Conservation (phyloP, 768 basidiomycete species). For the Leccinum ochraceum region DNA sequence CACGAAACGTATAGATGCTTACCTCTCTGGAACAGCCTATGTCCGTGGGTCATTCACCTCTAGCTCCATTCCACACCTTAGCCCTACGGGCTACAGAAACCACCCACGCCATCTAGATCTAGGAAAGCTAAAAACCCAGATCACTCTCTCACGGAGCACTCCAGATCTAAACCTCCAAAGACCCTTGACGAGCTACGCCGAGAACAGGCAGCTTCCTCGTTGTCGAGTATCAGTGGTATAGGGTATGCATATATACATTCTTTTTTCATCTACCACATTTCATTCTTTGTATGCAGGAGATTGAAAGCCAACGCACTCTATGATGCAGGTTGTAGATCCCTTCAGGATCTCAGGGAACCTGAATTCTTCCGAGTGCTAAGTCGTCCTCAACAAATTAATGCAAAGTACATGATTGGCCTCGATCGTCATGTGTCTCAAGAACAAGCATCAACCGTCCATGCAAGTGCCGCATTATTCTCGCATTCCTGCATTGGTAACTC, state of each 20-base stretch:
- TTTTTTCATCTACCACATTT: neutral
- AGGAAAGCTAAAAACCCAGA: constrained; percentile 2
- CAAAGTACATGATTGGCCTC: constrained; percentile 44
- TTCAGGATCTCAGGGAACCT: constrained; percentile 43
- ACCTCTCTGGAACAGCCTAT: constrained; percentile 33
- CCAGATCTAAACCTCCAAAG: constrained; percentile 10
- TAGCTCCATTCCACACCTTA: constrained; percentile 1
- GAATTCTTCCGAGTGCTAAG: constrained; percentile 42
- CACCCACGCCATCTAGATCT: constrained; percentile 8
- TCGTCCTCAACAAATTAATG: constrained; percentile 37
- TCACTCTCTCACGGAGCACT: constrained; percentile 7
- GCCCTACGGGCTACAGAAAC: constrained; percentile 16
- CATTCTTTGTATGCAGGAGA: constrained; percentile 10
- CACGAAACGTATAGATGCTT: constrained; percentile 46
- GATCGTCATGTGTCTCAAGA: constrained; percentile 36
- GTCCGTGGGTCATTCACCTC: constrained; percentile 34
- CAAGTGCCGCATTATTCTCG: constrained; percentile 28
- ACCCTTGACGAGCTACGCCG: constrained; percentile 30
- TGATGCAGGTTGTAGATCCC: constrained; percentile 47
- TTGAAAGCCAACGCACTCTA: constrained; percentile 45
- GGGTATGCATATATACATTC: constrained; percentile 41
- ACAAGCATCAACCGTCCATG: constrained; percentile 49
- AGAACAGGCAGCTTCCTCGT: constrained; percentile 30
- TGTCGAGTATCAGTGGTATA: constrained; percentile 45
- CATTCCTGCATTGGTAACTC: neutral